phyloP scores from a whole-genome alignment of 73 alveolate genomes.

The Breviolum minutum region DNA sequence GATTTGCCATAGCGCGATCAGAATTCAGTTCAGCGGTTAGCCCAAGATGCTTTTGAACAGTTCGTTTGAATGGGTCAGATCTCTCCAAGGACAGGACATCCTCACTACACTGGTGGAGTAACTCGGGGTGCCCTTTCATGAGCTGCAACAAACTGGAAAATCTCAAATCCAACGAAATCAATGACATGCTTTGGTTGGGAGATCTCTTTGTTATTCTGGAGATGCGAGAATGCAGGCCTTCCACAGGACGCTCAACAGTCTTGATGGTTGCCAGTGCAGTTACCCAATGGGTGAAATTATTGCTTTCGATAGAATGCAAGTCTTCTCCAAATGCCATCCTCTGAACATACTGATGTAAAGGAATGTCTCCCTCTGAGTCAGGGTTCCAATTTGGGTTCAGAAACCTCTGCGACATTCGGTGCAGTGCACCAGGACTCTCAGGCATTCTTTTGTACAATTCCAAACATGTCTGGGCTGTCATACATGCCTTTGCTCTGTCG shows the following conservation, averaged over 20 bases:
- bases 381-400: neutral
- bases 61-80: neutral
- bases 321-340: neutral
- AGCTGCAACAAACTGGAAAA: neutral
- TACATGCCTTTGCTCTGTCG: neutral
- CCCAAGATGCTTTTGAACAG: neutral
- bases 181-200: neutral
- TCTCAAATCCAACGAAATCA: neutral
- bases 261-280: neutral
- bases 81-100: neutral
- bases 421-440: neutral
- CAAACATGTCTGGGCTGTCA: neutral
- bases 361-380: neutral
- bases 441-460: neutral
- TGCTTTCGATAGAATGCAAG: neutral
- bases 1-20: neutral
- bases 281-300: neutral
- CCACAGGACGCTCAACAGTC: slow-evolving; percentile 5
- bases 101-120: neutral
- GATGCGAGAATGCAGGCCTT: neutral
- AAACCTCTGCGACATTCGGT: neutral
- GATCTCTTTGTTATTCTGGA: neutral
- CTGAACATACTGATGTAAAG: neutral
- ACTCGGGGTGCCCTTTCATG: neutral
- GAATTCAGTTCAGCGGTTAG: neutral